Percentiles rank a stretch among this genome's conserved stretches.
Conservation (phyloP, 768 basidiomycete species). For the Gymnopilus junonius region DNA sequence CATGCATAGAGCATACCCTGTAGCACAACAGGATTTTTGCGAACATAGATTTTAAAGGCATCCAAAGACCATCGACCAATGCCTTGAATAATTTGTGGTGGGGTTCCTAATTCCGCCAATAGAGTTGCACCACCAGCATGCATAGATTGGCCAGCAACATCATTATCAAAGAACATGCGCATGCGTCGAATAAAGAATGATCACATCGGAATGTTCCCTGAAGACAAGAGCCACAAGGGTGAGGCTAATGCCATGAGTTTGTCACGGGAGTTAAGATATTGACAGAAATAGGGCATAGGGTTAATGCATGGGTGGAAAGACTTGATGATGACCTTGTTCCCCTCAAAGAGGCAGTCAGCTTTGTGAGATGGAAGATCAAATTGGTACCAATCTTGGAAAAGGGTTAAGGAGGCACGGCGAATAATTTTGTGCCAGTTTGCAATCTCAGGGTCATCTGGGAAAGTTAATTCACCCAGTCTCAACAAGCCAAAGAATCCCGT, state of each 20-base stretch:
- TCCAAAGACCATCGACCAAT: background rate
- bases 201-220: slow-evolving; percentile 6
- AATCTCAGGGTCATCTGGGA: slow-evolving; percentile 24
- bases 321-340: slow-evolving; percentile 17
- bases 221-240: background rate
- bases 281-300: background rate
- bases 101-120: background rate
- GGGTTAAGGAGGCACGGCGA: background rate
- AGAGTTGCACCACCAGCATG: slow-evolving; percentile 7
- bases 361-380: slow-evolving; percentile 24
- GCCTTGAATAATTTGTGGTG: background rate
- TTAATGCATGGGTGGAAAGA: background rate
- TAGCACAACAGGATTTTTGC: background rate
- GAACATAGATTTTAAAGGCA: background rate
- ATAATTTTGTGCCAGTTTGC: slow-evolving; percentile 6
- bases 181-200: slow-evolving; percentile 7
- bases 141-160: slow-evolving; percentile 6
- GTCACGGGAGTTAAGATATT: background rate
- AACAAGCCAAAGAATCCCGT: slow-evolving; percentile 36
- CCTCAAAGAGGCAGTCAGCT: slow-evolving; percentile 24
- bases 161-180: background rate
- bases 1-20: background rate
- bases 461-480: slow-evolving; percentile 36
- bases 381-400: background rate
- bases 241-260: background rate